Percentiles rank a stretch among this genome's conserved stretches.
phyloP scores from a whole-genome alignment of 2,329 filamentous ascomycete species.

The Parasarocladium wereldwijsianum region DNA sequence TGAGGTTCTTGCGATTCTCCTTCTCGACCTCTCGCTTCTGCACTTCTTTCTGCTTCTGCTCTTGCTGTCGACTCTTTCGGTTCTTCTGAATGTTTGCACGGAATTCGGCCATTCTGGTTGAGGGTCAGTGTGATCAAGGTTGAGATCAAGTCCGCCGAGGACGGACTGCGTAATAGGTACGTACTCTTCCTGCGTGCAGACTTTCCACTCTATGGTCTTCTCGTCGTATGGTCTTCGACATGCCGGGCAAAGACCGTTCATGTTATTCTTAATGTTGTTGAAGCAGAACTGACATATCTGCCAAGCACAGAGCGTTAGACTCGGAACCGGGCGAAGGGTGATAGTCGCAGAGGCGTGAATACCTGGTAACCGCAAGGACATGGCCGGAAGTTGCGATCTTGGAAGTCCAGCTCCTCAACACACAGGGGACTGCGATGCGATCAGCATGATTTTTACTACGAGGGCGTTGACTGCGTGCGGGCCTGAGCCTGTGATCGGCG shows the following conservation, averaged over 20 bases:
- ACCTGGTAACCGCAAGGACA: constrained; percentile 98
- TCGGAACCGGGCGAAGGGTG: not conserved
- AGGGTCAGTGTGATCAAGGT: constrained; percentile 1
- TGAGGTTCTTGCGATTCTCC: constrained; percentile 87
- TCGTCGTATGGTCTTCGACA: constrained; percentile 93
- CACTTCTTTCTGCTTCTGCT: constrained; percentile 79
- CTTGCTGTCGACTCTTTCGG: constrained; percentile 77
- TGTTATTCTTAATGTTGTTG: constrained; percentile 97
- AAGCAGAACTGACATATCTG: constrained; percentile 99
- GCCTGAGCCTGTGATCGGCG: no score
- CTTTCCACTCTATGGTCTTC: constrained; percentile 92
- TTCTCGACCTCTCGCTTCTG: constrained; percentile 95
- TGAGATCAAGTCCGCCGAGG: not conserved
- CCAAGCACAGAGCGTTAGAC: constrained; percentile 5
- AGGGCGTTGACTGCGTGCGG: no score
- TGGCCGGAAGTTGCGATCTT: constrained; percentile 90
- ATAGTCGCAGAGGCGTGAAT: constrained; percentile 15
- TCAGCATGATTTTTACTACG: constrained; percentile 10
- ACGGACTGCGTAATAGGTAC: constrained; percentile 23
- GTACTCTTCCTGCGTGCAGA: constrained; percentile 89
- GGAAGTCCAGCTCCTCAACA: constrained; percentile 97
- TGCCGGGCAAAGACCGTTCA: constrained; percentile 95
- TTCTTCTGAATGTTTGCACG: constrained; percentile 72
- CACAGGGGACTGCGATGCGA: constrained; percentile 65
- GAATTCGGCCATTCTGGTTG: constrained; percentile 52